Conservation (phyloP, 2,329 filamentous ascomycete genomes). For the Metarhizium anisopliae region DNA sequence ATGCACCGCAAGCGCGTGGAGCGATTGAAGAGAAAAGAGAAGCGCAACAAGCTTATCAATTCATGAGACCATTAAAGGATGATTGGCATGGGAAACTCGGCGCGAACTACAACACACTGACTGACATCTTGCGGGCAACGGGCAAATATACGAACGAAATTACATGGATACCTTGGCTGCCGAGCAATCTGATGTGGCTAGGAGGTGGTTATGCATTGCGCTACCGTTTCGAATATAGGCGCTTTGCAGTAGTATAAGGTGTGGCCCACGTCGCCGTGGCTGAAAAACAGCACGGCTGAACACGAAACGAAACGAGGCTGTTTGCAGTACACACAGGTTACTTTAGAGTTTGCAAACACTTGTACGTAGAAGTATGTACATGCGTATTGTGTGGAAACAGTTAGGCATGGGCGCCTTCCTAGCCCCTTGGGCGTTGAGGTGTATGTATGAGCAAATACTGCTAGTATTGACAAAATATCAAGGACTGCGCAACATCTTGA, state of each 20-base stretch:
- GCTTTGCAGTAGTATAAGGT: not conserved
- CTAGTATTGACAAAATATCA: not conserved
- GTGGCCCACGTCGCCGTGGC: not conserved
- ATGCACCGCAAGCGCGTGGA: conserved; percentile 97
- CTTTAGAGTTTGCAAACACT: not conserved
- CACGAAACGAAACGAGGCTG: not conserved
- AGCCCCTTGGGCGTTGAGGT: not conserved
- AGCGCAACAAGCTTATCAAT: conserved; percentile 80
- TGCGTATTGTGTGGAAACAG: not conserved
- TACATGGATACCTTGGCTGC: not conserved
- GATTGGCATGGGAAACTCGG: not conserved
- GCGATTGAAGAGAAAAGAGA: conserved; percentile 87
- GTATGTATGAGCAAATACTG: not conserved
- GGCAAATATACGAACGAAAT: not conserved
- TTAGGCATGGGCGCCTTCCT: not conserved
- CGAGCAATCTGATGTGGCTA: not conserved
- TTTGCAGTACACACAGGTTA: not conserved
- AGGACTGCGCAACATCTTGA: not conserved
- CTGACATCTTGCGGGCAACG: not conserved
- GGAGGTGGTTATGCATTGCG: not conserved
- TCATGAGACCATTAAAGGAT: conserved; percentile 32
- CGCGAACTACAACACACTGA: no score
- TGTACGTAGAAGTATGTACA: not conserved
- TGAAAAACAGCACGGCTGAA: not conserved
- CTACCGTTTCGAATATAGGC: not conserved